Evolutionary conservation across 345 rosid genomes (phyloP), one percentile per base, ranked within the genome.

Genomic region (Camelina hispida): DNA sequence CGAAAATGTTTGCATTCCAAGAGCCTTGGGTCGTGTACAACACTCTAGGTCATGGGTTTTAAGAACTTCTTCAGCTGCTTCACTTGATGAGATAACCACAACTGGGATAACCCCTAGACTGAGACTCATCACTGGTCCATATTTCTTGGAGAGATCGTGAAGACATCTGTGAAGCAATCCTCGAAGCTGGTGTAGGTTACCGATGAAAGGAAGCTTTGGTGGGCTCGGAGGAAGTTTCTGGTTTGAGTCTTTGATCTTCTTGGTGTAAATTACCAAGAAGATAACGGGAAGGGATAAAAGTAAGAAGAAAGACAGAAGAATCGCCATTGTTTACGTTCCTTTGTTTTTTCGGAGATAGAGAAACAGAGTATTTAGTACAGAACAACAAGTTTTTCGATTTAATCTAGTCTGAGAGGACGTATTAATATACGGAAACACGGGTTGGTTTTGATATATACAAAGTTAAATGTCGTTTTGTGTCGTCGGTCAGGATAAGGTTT

Each of bases 1-100:
- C 0, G 80, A 57, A 30, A 82, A 43, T 6, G 25, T 70, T 14
- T 59, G 37, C 34, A 2, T 20, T 9, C 78, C 78, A 1, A 32
- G n/a, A 10, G 66, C 6, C 7, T 9, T 55, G 15, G 85, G 75
- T 3, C 81, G 66, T 38, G 75, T 79, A 28, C 85, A 82, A 51
- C 81, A 82, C 37, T 72, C 70, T 0, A 77, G 79, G 68, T 82
- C 85, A 57, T 77, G 74, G 0, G 47, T 68, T 46, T 72, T 82
- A 9, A 81, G 68, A 35, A 61, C 74, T 17, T 73, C 69, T 77
- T 57, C 61, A 23, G 84, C 84, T 48, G 73, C 74, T 66, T 78
- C 75, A 20, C 75, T 74, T 0, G 82, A 75, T 5, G 80, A 75
- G 56, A 75, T 48, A 3, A 82, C 56, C 1, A 75, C 72, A 3